Evolutionary conservation across 371 early-diverging fungal genomes (phyloP).

Genomic region (Rhizopus delemar): DNA sequence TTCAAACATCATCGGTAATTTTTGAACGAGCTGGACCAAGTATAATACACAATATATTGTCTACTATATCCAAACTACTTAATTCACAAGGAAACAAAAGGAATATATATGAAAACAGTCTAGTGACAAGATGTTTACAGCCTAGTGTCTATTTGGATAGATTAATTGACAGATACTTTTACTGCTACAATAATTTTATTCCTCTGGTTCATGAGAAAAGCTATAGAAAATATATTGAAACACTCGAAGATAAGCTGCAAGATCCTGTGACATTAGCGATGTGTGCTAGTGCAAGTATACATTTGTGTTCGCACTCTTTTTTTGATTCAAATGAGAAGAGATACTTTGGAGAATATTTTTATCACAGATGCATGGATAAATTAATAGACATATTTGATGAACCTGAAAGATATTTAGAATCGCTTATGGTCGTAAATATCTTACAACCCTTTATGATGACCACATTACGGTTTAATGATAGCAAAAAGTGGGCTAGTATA

Average conservation of each 20-base stretch:
- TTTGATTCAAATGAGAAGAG: conserved; percentile 17
- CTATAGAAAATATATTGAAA: neutral
- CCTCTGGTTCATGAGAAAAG: conserved; percentile 5
- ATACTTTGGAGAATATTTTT: conserved; percentile 21
- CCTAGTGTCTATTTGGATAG: neutral
- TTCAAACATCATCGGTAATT: neutral
- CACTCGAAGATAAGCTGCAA: conserved; percentile 2
- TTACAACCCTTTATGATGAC: conserved; percentile 8
- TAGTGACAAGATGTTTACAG: neutral
- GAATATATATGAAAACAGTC: neutral
- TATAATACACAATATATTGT: neutral
- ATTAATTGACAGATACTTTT: conserved; percentile 3
- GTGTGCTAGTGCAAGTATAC: neutral
- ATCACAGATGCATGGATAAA: conserved; percentile 3
- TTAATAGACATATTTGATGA: conserved; percentile 23
- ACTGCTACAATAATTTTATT: neutral
- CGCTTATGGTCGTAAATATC: conserved; percentile 12
- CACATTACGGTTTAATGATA: conserved; percentile 8
- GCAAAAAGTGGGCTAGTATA: conserved; percentile 14
- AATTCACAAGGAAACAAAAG: no score
- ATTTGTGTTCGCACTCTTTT: conserved; percentile 7
- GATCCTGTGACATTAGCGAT: conserved; percentile 15
- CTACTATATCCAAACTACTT: neutral
- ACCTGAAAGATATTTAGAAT: conserved; percentile 14
- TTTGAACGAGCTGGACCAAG: conserved; percentile 1